Conservation (phyloP, 768 basidiomycete species). For the Pleurotus giganteus region DNA sequence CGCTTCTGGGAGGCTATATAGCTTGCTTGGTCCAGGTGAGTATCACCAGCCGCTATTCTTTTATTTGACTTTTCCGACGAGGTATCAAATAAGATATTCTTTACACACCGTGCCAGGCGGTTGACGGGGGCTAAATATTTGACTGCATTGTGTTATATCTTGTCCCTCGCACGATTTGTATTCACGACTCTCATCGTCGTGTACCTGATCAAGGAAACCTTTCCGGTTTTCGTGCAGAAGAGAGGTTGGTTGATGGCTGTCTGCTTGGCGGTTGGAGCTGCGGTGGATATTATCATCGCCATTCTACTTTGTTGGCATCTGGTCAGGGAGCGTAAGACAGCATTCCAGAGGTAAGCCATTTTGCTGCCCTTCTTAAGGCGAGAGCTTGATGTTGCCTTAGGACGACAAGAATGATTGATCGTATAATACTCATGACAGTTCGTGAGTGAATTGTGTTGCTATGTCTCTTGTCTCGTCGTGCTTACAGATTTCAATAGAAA, state of each 20-base stretch:
- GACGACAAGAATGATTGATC: slow-evolving; percentile 7
- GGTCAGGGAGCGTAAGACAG: slow-evolving; percentile 1
- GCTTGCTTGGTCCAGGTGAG: slow-evolving; percentile 28
- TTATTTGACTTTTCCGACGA: too few relatives aligned
- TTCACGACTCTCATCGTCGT: background rate
- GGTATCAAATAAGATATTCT: slow-evolving; percentile 1
- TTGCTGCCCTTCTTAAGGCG: background rate
- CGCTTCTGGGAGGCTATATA: slow-evolving; percentile 26
- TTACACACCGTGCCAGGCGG: slow-evolving; percentile 1
- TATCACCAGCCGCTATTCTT: background rate
- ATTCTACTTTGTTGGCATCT: slow-evolving; percentile 2
- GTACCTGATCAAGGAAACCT: slow-evolving; percentile 13
- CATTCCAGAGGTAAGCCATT: background rate
- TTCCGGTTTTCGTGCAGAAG: slow-evolving; percentile 2
- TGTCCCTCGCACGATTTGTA: slow-evolving; percentile 5
- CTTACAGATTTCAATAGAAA: background rate
- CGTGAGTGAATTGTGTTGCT: background rate
- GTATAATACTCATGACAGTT: slow-evolving; percentile 7
- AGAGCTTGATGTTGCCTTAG: background rate
- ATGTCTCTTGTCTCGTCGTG: background rate
- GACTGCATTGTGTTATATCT: background rate
- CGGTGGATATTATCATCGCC: slow-evolving; percentile 8
- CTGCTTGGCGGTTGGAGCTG: slow-evolving; percentile 1
- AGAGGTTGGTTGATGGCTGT: slow-evolving; percentile 9
- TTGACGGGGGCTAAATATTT: background rate